Base-by-base conservation (phyloP, 768 basidiomycete species). In the Thelephora aurantiotincta region DNA sequence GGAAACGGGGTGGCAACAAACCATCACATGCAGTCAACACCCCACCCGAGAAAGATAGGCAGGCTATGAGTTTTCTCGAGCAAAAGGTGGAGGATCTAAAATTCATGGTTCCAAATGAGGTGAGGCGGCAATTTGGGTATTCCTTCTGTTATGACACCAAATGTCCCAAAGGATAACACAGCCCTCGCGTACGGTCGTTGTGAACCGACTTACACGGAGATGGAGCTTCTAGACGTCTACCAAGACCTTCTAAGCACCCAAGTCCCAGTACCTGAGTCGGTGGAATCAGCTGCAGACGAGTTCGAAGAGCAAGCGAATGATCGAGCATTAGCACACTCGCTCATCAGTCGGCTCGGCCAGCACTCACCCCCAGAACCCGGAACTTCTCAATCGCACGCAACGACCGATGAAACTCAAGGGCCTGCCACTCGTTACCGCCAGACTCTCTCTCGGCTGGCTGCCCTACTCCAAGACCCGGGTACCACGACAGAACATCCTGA, bases 221-320 rank as follows among this genome's bases (percentile, higher is more conserved):
- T 58, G 3, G 62, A 72, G 14, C 57, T 71, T 6, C 50, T 61
- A 3, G 52, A 59, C 5, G 51, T 75, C 19, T 75, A 73, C 45
- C 59, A 64, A 30, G 67, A 71, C 44, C 48, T 75, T 3, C 58
- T 73, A 26, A 18, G 52, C n/a, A 33, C 43, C 30, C 35, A 59
- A 33, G 38, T 43, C 20, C 19, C 50, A 36, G 37, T 50, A 45
- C 12, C 50, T 11, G 13, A 19, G 43, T 23, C 48, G 16, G 52
- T 52, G 3, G 47, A 51, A 34, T 12, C 26, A 11, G 26, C 42
- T 14, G n/a, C 50, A 14, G 16, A 49, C 38, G 18, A 46, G 18
- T 46, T 37, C 11, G 35, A 47, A 16, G 56, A 58, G 19, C 48
- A 48, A 7, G 38, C 47, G 0, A 52, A 65, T 2, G 53, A 77